Base-by-base conservation (phyloP, 257 asterid genomes). In the Solanum clarkiae region DNA sequence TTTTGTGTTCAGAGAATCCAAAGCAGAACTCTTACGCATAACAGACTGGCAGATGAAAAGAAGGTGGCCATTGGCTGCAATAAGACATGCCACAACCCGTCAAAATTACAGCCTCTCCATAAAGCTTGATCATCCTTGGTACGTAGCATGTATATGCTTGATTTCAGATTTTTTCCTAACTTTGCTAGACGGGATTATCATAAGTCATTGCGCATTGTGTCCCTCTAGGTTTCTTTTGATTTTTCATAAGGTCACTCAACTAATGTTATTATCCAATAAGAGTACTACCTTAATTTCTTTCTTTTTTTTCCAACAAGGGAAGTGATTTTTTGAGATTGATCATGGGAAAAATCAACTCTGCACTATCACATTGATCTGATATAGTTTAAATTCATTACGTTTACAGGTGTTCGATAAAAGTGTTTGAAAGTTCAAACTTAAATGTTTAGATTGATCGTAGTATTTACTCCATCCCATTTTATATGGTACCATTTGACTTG, bases 1-100 rank as follows among this genome's bases (percentile, higher is more conserved):
- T 15, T n/a, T 36, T 69, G 79, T 69, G 17, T 40, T 75, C 83
- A 66, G 66, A 87, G 89, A 86, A 90, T 91, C 92, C 92, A 82
- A 90, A 80, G 92, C 88, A 86, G 84, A 63, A 72, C 29, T 72
- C 42, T n/a, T 45, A 45, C 57, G 6, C 57, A 62, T 69, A 40
- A 69, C 79, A 36, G 53, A 69, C 79, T 40, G 79, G 79, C 79
- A 36, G 26, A 36, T 40, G 77, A 68, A 49, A 32, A 68, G 24
- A 47, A 79, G 6, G 17, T 49, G 10, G 83, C 57, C 83, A 84
- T 60, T 59, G 62, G 62, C 66, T 53, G 62, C 86, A 79, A 87
- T 74, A 49, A 54, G 85, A 60, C 89, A 87, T 70, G 10, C 56
- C 87, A 86, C 88, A 42, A 84, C 29, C 59, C 45, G 77, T 84